Conservation (phyloP, 176 grass and related monocot genomes). For the Juncus inflexus region DNA sequence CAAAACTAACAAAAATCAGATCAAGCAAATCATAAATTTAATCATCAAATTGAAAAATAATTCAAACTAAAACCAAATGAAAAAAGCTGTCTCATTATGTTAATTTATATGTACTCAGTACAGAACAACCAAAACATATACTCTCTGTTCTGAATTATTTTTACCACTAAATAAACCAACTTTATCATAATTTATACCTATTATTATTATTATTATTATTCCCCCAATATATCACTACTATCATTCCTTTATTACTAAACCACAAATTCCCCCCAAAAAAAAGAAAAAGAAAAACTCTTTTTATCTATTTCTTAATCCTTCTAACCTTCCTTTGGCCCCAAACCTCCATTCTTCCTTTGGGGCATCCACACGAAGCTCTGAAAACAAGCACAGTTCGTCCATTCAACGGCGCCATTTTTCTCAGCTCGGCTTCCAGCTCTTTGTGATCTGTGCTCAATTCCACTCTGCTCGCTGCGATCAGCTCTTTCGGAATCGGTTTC, state of each 20-base stretch:
- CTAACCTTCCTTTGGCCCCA: slow-evolving; percentile 86
- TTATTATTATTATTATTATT: too few relatives aligned
- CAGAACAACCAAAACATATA: slow-evolving; percentile 30
- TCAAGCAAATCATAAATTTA: not conserved
- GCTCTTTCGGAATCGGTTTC: slow-evolving; percentile 54
- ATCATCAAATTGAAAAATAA: slow-evolving; percentile 3
- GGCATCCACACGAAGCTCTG: slow-evolving; percentile 69
- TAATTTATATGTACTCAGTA: slow-evolving; percentile 24
- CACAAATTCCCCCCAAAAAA: slow-evolving; percentile 10
- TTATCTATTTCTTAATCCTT: slow-evolving; percentile 77
- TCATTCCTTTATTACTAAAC: slow-evolving; percentile 14
- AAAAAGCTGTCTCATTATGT: slow-evolving; percentile 24
- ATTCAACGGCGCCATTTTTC: slow-evolving; percentile 95
- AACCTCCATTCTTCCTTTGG: slow-evolving; percentile 86
- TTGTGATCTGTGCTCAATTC: slow-evolving; percentile 65
- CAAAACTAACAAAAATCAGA: slow-evolving; percentile 11
- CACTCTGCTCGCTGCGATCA: slow-evolving; percentile 45
- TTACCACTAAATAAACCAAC: slow-evolving; percentile 25
- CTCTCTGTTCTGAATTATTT: slow-evolving; percentile 2
- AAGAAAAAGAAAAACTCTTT: not conserved
- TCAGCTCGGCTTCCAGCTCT: slow-evolving; percentile 84
- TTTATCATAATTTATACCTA: too few relatives aligned
- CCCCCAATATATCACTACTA: not conserved
- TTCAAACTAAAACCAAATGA: slow-evolving; percentile 1
- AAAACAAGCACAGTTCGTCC: slow-evolving; percentile 95